Evolutionary conservation across 345 rosid genomes (phyloP), one percentile per base, ranked within the genome.

Genomic region (Eutrema yunnanense): DNA sequence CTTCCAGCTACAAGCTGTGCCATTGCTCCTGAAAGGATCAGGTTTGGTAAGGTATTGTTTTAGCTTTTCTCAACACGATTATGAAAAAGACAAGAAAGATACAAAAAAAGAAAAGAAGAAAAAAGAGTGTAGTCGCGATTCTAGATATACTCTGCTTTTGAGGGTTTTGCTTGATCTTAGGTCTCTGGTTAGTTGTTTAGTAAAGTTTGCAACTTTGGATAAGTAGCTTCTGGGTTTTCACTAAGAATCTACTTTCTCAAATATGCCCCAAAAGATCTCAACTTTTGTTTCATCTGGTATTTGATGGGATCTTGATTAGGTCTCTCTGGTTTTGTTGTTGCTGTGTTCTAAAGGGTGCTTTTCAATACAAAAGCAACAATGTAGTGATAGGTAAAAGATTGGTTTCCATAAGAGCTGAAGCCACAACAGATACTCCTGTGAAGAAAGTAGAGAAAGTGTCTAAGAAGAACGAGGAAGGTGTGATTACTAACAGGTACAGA

Each of bases 401-500:
- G 75, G 75, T 82, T 55, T 81, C 87, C 29, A 75, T 90, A 11
- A 83, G 85, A 82, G 96, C 96, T n/a, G 93, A 93, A 76, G 85
- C 87, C 57, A 82, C 96, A 22, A 83, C 96, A 4, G 96, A 90
- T 73, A 83, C 96, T 65, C 97, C 97, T 32, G 90, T 80, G 4
- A 71, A 71, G 63, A 86, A 83, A 75, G 93, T 77, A 10, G 84
- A 59, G 70, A 90, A 93, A 72, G 80, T 64, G 16, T 87, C 96
- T n/a, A 93, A 88, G 92, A 93, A 93, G 74, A 26, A 67, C 33
- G 98, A 90, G 22, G 96, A 90, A 76, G 98, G 97, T 53, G 81
- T 93, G 50, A 50, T 81, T 13, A 93, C 87, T 37, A 93, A 93
- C 83, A 90, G 68, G 86, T 93, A 81, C 86, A 90, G 84, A 82